Conservation (phyloP, 257 asterid genomes). For the Jacaranda mimosifolia region DNA sequence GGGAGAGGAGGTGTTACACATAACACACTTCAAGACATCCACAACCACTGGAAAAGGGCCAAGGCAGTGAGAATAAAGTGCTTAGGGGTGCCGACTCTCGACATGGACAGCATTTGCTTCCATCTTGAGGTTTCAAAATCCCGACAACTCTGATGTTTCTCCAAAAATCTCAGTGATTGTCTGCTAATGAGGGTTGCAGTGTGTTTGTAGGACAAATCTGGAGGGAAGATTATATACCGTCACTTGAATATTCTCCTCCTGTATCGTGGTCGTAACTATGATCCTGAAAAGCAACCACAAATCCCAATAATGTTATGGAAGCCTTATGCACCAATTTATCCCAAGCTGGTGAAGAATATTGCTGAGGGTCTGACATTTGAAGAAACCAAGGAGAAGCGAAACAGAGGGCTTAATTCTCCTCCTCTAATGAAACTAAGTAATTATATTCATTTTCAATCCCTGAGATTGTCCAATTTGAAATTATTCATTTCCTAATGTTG, state of each 20-base stretch:
- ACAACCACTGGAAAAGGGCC: conserved; percentile 87
- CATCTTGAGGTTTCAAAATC: conserved; percentile 78
- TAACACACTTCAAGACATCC: conserved; percentile 86
- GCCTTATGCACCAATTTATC: conserved; percentile 83
- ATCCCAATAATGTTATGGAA: conserved; percentile 85
- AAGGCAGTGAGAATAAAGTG: conserved; percentile 92
- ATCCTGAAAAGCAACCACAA: conserved; percentile 56
- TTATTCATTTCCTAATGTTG: conserved; percentile 11
- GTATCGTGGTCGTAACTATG: conserved; percentile 83
- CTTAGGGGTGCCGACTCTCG: conserved; percentile 91
- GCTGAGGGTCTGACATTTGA: conserved; percentile 85
- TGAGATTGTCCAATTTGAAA: neutral
- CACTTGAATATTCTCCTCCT: conserved; percentile 66
- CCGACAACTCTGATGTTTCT: neutral
- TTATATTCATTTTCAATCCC: neutral
- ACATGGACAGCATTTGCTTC: conserved; percentile 88
- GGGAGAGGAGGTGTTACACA: conserved; percentile 96
- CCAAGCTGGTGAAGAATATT: conserved; percentile 86
- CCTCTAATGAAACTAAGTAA: conserved; percentile 88
- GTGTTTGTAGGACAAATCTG: conserved; percentile 76
- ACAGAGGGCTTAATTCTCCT: conserved; percentile 74
- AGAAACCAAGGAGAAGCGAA: conserved; percentile 83
- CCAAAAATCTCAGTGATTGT: conserved; percentile 12
- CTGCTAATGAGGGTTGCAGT: conserved; percentile 57
- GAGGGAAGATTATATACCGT: conserved; percentile 80